These are phyloP conservation scores for Bipolaris oryzae DNA, from an alignment of 2,329 filamentous ascomycete genomes.

Conservation along the genomic window DNA sequence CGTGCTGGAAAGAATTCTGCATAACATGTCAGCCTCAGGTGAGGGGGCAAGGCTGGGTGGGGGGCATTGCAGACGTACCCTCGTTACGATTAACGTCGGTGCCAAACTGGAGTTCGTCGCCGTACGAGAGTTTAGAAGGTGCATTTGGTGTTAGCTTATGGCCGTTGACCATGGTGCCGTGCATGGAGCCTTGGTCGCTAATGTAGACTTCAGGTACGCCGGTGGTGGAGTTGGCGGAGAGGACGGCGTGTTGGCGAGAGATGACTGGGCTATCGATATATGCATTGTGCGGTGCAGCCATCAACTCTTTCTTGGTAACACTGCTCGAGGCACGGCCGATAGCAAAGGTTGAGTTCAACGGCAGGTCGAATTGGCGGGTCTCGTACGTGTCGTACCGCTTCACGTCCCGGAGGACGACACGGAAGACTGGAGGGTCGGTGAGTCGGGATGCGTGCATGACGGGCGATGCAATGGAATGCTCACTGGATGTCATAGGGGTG, in stretches of 20 bases:
- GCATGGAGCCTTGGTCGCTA: conserved; percentile 64
- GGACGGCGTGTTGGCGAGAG: conserved; percentile 69
- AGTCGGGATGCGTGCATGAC: conserved; percentile 1
- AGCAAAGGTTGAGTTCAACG: conserved; percentile 31
- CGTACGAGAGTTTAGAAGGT: conserved; percentile 33
- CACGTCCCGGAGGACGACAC: conserved; percentile 39
- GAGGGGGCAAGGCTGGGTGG: background rate
- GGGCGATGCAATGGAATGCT: conserved; percentile 2
- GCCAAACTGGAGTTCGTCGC: conserved; percentile 47
- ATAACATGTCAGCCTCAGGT: conserved; percentile 15
- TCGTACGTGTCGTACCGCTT: conserved; percentile 50
- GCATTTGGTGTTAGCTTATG: conserved; percentile 30
- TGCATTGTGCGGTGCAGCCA: conserved; percentile 60
- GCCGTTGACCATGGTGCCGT: conserved; percentile 65
- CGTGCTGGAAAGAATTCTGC: conserved; percentile 42
- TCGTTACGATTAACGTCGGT: conserved; percentile 43
- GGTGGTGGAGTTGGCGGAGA: conserved; percentile 31
- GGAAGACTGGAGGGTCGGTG: conserved; percentile 31
- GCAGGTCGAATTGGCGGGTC: conserved; percentile 40
- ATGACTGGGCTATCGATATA: conserved; percentile 76
- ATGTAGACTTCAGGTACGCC: conserved; percentile 52
- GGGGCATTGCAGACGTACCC: conserved; percentile 28
- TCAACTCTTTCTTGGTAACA: conserved; percentile 48
- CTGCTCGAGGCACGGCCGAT: conserved; percentile 55
- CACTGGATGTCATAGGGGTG: conserved; percentile 23